Conservation (phyloP, 148 eudicot genomes). For the Persicaria maculosa region DNA sequence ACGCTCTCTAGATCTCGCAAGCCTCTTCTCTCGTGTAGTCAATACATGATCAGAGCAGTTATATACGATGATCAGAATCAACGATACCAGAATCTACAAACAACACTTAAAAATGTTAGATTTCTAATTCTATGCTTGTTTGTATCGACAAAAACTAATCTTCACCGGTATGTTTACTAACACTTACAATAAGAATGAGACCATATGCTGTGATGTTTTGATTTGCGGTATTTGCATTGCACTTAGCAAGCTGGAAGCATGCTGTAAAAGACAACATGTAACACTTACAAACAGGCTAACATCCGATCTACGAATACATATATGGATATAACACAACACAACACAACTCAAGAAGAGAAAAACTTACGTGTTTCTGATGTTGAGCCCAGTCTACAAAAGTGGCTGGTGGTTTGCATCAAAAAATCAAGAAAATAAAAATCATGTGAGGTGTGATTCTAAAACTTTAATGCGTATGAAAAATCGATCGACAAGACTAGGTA, state of each 20-base stretch:
- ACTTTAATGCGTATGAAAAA: neutral
- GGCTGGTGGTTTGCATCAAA: slow-evolving; percentile 33
- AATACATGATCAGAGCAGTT: slow-evolving; percentile 85
- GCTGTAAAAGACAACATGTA: slow-evolving; percentile 33
- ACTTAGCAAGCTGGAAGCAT: slow-evolving; percentile 69
- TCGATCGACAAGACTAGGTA: neutral
- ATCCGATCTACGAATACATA: neutral
- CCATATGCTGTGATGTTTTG: slow-evolving; percentile 82
- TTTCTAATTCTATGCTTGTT: neutral
- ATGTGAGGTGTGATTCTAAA: neutral
- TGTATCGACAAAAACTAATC: neutral
- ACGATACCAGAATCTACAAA: slow-evolving; percentile 51
- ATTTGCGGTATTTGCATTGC: slow-evolving; percentile 52
- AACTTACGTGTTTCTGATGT: slow-evolving; percentile 50
- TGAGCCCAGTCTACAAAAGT: slow-evolving; percentile 82
- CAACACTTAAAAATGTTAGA: slow-evolving; percentile 7
- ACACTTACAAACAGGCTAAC: too few relatives aligned
- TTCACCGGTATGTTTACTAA: neutral
- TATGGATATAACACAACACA: neutral
- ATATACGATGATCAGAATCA: slow-evolving; percentile 56
- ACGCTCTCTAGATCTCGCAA: slow-evolving; percentile 73
- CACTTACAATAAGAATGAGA: slow-evolving; percentile 68
- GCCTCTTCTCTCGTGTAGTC: slow-evolving; percentile 53
- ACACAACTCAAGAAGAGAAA: neutral
- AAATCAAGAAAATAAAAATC: neutral